Conservation (phyloP, 257 asterid species). For the Oldenlandia corymbosa region DNA sequence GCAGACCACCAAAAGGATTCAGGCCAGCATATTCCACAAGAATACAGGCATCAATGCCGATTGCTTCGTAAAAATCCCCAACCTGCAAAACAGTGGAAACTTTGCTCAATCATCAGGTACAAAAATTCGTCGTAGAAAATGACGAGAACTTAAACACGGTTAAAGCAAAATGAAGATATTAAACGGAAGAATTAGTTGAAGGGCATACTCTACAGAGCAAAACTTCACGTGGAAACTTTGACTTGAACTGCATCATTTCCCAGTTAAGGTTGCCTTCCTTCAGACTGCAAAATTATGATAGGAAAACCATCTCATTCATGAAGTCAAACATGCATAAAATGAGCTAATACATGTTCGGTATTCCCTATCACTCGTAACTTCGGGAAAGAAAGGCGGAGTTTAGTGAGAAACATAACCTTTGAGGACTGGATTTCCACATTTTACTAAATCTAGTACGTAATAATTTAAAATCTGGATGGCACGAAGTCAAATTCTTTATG, state of each 20-base stretch:
- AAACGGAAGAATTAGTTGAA: conserved; percentile 15
- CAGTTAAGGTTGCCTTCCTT: conserved; percentile 95
- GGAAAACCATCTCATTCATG: conserved; percentile 4
- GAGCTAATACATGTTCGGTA: no score
- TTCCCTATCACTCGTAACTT: no score
- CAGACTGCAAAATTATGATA: conserved; percentile 44
- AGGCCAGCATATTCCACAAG: conserved; percentile 98
- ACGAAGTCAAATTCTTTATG: not conserved
- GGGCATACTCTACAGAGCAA: conserved; percentile 80
- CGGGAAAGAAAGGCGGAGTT: no score
- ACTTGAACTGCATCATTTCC: conserved; percentile 92
- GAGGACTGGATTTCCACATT: not conserved
- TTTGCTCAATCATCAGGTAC: not conserved
- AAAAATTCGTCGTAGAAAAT: not conserved
- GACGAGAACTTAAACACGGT: not conserved
- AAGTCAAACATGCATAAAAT: no score
- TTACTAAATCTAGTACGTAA: not conserved
- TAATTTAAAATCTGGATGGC: not conserved
- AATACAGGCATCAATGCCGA: conserved; percentile 93
- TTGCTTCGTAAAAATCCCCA: conserved; percentile 94
- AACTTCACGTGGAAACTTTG: conserved; percentile 91
- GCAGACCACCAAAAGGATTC: conserved; percentile 95
- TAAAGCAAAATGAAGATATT: conserved; percentile 6
- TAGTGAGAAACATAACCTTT: no score
- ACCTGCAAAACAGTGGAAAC: conserved; percentile 41